Conservation (phyloP, 768 basidiomycete species). For the Boletus reticulatus region DNA sequence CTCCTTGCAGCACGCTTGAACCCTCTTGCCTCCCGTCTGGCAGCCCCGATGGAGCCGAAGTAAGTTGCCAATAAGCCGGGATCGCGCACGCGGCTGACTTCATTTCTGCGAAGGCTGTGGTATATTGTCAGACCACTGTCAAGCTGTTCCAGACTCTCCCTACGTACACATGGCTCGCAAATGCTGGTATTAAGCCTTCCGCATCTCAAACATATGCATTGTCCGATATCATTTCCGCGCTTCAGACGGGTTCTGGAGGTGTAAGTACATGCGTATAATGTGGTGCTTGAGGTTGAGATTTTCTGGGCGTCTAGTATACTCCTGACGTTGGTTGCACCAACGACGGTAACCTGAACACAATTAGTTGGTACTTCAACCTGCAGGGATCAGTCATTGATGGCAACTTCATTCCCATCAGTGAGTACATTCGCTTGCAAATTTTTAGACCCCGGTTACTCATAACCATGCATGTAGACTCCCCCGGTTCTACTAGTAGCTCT, state of each 20-base stretch:
- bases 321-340: conserved; percentile 47
- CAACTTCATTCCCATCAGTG: conserved; percentile 56
- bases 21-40: conserved; percentile 50
- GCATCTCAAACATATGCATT: conserved; percentile 56
- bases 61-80: conserved; percentile 18
- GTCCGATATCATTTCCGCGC: conserved; percentile 48
- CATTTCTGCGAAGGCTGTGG: conserved; percentile 49
- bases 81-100: background rate
- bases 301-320: conserved; percentile 36
- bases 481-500: conserved; percentile 30
- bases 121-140: conserved; percentile 60
- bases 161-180: conserved; percentile 68
- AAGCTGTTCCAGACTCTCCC: conserved; percentile 64
- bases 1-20: conserved; percentile 50
- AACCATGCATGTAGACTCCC: conserved; percentile 42
- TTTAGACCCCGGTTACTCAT: background rate
- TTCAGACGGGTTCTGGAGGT: conserved; percentile 55
- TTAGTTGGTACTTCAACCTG: conserved; percentile 65
- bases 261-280: conserved; percentile 9
- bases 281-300: background rate
- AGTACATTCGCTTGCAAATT: conserved; percentile 9
- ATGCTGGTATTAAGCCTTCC: conserved; percentile 75
- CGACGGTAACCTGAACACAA: conserved; percentile 35
- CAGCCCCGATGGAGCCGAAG: conserved; percentile 62
- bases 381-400: conserved; percentile 70